Conservation (phyloP, 345 rosid species). For the Geranium rotundifolium region DNA sequence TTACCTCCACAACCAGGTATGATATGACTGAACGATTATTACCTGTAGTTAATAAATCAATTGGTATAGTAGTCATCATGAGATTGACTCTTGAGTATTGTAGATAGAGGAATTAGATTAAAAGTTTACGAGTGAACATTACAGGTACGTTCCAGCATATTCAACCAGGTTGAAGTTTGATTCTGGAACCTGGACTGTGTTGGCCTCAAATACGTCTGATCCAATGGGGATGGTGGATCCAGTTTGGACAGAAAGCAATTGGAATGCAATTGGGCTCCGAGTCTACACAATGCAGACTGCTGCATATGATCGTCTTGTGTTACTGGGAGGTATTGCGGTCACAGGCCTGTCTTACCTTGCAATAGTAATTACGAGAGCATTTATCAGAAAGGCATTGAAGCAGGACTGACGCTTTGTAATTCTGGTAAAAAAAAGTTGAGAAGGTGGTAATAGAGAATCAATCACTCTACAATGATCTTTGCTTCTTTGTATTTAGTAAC, state of each 20-base stretch:
- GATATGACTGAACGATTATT: no score
- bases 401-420: slow-evolving; percentile 39
- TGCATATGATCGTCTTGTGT: slow-evolving; percentile 46
- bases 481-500: no score
- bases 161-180: slow-evolving; percentile 76
- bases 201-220: slow-evolving; percentile 57
- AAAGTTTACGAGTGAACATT: neutral
- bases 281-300: slow-evolving; percentile 59
- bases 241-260: slow-evolving; percentile 94
- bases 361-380: slow-evolving; percentile 32
- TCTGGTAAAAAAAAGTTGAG: neutral
- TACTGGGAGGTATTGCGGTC: slow-evolving; percentile 46
- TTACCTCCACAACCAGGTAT: slow-evolving; percentile 66
- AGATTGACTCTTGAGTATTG: no score
- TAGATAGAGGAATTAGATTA: no score
- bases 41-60: no score
- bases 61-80: no score
- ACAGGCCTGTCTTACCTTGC: slow-evolving; percentile 56
- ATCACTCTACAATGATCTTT: no score
- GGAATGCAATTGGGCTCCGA: slow-evolving; percentile 54
- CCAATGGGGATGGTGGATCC: slow-evolving; percentile 73
- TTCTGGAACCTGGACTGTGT: slow-evolving; percentile 51
- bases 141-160: slow-evolving; percentile 89
- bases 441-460: no score
- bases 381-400: slow-evolving; percentile 60